phyloP scores from a whole-genome alignment of 2,329 filamentous ascomycete species.

The Talaromyces sp. region DNA sequence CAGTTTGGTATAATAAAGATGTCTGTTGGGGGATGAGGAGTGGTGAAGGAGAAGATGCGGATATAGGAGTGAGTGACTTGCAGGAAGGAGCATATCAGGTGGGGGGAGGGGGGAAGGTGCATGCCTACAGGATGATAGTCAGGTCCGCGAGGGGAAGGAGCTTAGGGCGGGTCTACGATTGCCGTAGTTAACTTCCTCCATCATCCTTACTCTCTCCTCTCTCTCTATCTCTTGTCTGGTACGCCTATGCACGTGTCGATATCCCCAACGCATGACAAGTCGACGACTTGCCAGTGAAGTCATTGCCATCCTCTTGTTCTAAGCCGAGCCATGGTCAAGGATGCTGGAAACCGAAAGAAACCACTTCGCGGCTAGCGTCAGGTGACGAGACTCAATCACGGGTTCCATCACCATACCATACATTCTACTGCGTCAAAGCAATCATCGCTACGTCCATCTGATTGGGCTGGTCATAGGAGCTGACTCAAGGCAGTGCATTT shows the following conservation, averaged over 20 bases:
- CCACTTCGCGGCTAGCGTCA: not conserved
- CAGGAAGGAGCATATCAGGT: slow-evolving; percentile 1
- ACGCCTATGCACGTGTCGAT: not conserved
- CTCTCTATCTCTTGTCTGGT: not conserved
- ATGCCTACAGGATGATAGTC: not conserved
- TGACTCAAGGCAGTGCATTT: not conserved
- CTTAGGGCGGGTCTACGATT: not conserved
- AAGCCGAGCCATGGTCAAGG: slow-evolving; percentile 1
- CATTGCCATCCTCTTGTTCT: not conserved
- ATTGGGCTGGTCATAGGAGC: not conserved
- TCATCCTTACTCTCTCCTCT: not conserved
- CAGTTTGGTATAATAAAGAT: slow-evolving; percentile 1
- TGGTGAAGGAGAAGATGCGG: not conserved
- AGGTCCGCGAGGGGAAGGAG: slow-evolving; percentile 7
- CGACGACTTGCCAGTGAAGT: not conserved
- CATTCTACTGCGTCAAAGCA: slow-evolving; percentile 1
- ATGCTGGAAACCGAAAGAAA: not conserved
- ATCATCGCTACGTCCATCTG: not conserved
- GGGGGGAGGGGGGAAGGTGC: slow-evolving; percentile 12
- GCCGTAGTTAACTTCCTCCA: not conserved
- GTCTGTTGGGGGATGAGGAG: not conserved
- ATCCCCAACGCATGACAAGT: not conserved
- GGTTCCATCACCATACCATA: not conserved
- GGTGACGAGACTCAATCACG: slow-evolving; percentile 2
- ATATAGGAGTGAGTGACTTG: not conserved